A percentile compares a stretch with the other conserved stretches of the same genome.
phyloP scores from a whole-genome alignment of 2,329 filamentous ascomycete genomes.

The Neonectria sp. region DNA sequence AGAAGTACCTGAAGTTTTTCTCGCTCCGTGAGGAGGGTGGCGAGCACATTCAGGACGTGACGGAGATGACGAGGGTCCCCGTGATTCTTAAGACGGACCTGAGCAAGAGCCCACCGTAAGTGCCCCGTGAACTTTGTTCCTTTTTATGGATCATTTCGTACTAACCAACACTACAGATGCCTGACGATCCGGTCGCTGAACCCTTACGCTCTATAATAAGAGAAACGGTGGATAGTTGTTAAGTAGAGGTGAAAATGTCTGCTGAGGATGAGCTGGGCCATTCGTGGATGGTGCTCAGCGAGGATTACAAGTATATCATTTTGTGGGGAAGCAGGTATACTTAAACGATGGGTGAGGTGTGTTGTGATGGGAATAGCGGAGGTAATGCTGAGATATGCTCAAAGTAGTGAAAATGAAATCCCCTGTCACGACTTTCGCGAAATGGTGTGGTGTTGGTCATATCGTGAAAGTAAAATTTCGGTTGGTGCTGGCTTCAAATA shows the following conservation, averaged over 20 bases:
- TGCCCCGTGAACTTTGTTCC: conserved; percentile 52
- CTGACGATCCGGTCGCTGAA: conserved; percentile 88
- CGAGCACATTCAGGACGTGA: conserved; percentile 98
- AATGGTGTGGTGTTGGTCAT: not conserved
- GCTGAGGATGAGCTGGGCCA: conserved; percentile 20
- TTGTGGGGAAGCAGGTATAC: conserved; percentile 16
- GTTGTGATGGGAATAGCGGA: conserved; percentile 11
- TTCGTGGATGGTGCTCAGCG: conserved; percentile 7
- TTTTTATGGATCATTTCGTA: not conserved
- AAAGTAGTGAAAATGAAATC: conserved; percentile 34
- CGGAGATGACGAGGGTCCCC: conserved; percentile 97
- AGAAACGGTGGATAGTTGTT: conserved; percentile 31
- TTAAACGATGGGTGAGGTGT: conserved; percentile 9
- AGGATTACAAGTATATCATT: conserved; percentile 28
- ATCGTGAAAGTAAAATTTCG: not conserved
- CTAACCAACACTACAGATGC: conserved; percentile 68
- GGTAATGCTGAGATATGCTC: conserved; percentile 31
- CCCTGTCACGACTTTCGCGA: not conserved
- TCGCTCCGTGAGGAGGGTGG: conserved; percentile 91
- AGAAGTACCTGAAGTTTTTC: conserved; percentile 95
- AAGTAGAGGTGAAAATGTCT: conserved; percentile 27
- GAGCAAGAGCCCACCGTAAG: conserved; percentile 99
- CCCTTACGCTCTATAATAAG: conserved; percentile 76
- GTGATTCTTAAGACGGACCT: conserved; percentile 98
- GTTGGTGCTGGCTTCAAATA: not conserved